Conservation (phyloP, 2,329 filamentous ascomycete species). For the Aureobasidium melanogenum region DNA sequence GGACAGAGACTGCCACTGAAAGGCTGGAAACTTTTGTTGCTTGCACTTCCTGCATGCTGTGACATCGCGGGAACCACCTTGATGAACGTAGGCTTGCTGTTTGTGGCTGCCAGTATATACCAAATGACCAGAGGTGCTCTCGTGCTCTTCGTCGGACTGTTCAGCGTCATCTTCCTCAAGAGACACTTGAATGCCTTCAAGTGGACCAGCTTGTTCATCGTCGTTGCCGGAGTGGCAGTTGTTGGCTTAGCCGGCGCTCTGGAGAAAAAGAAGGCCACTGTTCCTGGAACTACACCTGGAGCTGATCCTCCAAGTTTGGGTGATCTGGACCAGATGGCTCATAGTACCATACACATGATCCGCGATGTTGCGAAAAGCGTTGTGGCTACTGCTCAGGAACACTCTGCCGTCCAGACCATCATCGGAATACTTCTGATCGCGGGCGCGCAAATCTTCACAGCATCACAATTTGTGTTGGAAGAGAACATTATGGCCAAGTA, state of each 20-base stretch:
- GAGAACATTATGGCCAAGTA: conserved; percentile 83
- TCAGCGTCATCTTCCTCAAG: conserved; percentile 84
- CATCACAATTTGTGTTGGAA: conserved; percentile 90
- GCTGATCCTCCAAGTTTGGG: conserved; percentile 6
- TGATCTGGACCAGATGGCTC: background rate
- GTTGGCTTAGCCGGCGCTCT: conserved; percentile 85
- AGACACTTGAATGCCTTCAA: conserved; percentile 78
- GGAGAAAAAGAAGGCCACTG: conserved; percentile 51
- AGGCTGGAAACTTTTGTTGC: conserved; percentile 62
- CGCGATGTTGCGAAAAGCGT: conserved; percentile 25
- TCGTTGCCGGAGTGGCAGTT: conserved; percentile 78
- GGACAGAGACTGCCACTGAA: conserved; percentile 47
- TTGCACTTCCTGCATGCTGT: conserved; percentile 81
- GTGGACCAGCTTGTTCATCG: conserved; percentile 80
- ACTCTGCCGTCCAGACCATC: conserved; percentile 58
- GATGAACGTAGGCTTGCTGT: conserved; percentile 91
- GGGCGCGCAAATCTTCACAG: conserved; percentile 91
- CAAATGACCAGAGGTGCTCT: conserved; percentile 96
- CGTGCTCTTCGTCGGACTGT: conserved; percentile 89
- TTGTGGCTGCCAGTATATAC: conserved; percentile 93
- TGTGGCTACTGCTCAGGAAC: conserved; percentile 34
- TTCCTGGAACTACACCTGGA: conserved; percentile 20
- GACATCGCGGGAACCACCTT: conserved; percentile 92
- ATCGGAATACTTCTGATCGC: conserved; percentile 86
- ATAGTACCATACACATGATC: background rate